A percentile compares a stretch with the other conserved stretches of the same genome.
These are phyloP conservation scores for Acanthamoeba triangularis DNA, from an alignment of 208 protist genomes.

Conservation along the genomic window DNA sequence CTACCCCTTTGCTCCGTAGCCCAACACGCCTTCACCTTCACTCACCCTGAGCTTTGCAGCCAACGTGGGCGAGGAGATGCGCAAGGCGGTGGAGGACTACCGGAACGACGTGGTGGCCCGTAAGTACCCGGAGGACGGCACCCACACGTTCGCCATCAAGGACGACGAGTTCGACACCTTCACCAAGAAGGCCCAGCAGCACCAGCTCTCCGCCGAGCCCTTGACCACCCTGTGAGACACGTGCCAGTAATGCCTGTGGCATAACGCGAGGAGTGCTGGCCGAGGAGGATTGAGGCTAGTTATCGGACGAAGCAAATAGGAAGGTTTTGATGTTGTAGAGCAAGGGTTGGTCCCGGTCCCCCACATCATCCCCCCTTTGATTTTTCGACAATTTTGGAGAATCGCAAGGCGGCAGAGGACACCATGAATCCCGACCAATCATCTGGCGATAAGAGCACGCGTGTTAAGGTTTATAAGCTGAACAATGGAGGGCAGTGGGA, in stretches of 20 bases:
- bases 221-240: no score
- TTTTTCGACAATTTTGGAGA: not conserved
- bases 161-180: constrained; percentile 81
- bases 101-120: constrained; percentile 81
- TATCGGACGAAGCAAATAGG: not conserved
- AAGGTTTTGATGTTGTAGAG: no score
- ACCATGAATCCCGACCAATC: constrained; percentile 30
- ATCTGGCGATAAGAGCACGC: constrained; percentile 76
- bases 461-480: constrained; percentile 91
- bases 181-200: not conserved
- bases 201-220: not conserved
- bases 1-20: no score
- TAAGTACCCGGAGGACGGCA: constrained; percentile 80
- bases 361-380: not conserved
- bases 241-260: no score
- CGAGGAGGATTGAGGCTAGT: no score
- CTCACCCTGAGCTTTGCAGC: not conserved
- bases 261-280: no score
- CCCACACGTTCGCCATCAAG: constrained; percentile 86
- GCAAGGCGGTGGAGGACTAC: constrained; percentile 80
- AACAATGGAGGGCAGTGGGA: constrained; percentile 88
- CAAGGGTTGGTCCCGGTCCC: not conserved
- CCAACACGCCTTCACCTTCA: no score
- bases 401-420: constrained; percentile 10
- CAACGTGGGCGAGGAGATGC: constrained; percentile 79